These are phyloP conservation scores for Fusarium multiceps DNA, from an alignment of 2,329 filamentous ascomycete species.

Conservation along the genomic window DNA sequence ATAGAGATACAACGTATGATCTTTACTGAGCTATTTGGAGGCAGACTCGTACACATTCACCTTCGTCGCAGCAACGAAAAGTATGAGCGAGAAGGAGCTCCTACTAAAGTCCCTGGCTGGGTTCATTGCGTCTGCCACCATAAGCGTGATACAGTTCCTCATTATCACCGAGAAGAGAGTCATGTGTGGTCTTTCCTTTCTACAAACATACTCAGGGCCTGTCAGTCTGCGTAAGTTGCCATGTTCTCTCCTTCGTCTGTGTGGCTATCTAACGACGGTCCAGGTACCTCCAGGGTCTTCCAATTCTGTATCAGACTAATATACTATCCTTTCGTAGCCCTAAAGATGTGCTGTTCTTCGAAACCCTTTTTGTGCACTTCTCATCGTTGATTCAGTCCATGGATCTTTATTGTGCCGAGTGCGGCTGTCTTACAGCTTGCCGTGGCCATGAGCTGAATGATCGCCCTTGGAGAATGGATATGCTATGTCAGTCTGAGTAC, in stretches of 20 bases:
- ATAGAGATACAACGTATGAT: neutral
- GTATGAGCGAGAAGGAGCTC: neutral
- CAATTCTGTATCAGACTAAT: constrained; percentile 20
- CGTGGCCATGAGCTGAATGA: no score
- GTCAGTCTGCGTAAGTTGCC: constrained; percentile 13
- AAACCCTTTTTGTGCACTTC: neutral
- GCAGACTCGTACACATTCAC: neutral
- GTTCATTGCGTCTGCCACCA: neutral
- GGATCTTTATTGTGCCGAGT: neutral
- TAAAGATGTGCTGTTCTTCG: neutral
- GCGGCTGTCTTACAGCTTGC: neutral
- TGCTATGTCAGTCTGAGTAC: neutral
- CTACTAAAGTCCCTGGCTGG: neutral
- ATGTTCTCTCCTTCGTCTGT: neutral
- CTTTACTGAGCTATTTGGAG: neutral
- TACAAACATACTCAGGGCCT: constrained; percentile 6
- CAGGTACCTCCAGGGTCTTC: constrained; percentile 10
- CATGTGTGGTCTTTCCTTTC: constrained; percentile 8
- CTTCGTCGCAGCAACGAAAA: neutral
- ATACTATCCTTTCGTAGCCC: neutral
- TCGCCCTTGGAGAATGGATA: neutral
- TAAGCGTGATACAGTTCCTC: neutral
- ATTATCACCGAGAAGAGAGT: neutral
- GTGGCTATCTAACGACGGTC: neutral
- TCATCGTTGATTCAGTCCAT: neutral